Percentiles rank a stretch among this genome's conserved stretches.
Evolutionary conservation across 768 basidiomycete genomes (phyloP).

Genomic region (Amanita jacksonii): DNA sequence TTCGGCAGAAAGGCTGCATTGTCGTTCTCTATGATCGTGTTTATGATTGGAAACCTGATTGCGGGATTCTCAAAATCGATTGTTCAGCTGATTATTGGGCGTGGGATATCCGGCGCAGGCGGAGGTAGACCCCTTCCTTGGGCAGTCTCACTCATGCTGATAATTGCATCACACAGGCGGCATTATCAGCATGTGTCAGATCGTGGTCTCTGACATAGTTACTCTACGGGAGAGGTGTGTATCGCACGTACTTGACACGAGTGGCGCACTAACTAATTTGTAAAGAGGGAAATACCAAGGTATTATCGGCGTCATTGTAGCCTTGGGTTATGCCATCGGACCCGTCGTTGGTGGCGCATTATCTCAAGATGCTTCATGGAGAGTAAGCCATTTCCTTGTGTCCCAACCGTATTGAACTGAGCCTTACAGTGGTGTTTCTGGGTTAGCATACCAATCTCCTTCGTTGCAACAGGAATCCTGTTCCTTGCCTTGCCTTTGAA

Average conservation of each 20-base stretch:
- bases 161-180: conserved; percentile 34
- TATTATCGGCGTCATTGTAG: conserved; percentile 48
- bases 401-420: background rate
- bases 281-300: conserved; percentile 69
- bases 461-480: conserved; percentile 44
- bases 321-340: conserved; percentile 55
- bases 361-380: conserved; percentile 53
- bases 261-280: background rate
- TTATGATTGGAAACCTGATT: conserved; percentile 55
- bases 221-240: conserved; percentile 53
- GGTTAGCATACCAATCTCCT: conserved; percentile 55
- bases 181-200: conserved; percentile 59
- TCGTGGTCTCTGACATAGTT: conserved; percentile 66
- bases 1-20: conserved; percentile 58
- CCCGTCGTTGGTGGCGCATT: conserved; percentile 61
- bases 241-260: background rate
- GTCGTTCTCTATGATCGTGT: conserved; percentile 47
- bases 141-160: too few relatives aligned
- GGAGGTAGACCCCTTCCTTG: too few relatives aligned
- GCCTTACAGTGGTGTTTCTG: conserved; percentile 60
- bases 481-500: conserved; percentile 60
- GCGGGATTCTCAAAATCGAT: conserved; percentile 62
- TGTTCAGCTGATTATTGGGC: conserved; percentile 57
- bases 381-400: conserved; percentile 27
- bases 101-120: conserved; percentile 60